Evolutionary conservation across 495 filamentous ascomycete species (phyloP).

Genomic region (Penicilliopsis zonata): DNA sequence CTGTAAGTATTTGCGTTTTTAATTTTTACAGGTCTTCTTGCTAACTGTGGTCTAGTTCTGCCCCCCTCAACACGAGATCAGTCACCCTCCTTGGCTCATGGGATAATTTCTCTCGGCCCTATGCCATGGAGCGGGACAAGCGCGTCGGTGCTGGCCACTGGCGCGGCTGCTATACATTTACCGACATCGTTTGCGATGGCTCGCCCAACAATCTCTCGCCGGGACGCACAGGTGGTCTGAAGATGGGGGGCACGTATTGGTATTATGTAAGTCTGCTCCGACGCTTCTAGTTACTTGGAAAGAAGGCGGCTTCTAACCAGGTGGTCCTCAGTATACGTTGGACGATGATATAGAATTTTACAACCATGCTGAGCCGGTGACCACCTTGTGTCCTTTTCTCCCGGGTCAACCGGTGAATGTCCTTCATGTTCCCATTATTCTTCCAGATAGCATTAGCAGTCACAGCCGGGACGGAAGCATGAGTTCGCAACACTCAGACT

Average conservation of each 20-base stretch:
- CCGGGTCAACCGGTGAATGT: constrained; percentile 80
- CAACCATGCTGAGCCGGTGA: constrained; percentile 56
- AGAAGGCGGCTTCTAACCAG: neutral
- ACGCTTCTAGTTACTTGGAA: no score
- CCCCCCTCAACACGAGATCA: constrained; percentile 50
- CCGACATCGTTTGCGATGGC: constrained; percentile 75
- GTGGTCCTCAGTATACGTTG: constrained; percentile 56
- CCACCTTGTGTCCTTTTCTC: constrained; percentile 71
- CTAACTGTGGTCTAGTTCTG: constrained; percentile 36
- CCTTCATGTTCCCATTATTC: constrained; percentile 63
- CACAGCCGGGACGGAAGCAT: constrained; percentile 24
- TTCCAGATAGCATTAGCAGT: constrained; percentile 29
- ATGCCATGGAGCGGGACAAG: constrained; percentile 67
- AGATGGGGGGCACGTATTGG: constrained; percentile 89
- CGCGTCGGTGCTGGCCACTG: constrained; percentile 61
- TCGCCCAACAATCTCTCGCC: constrained; percentile 35
- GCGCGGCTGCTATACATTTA: constrained; percentile 75
- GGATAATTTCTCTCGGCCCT: constrained; percentile 75
- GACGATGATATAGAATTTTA: constrained; percentile 63
- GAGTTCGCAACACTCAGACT: constrained; percentile 30
- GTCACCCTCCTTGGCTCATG: constrained; percentile 82
- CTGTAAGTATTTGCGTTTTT: constrained; percentile 42
- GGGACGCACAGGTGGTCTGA: constrained; percentile 65
- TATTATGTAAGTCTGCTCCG: constrained; percentile 88
- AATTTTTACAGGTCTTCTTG: neutral